Percentiles rank a stretch among this genome's conserved stretches.
phyloP scores from a whole-genome alignment of 2,329 filamentous ascomycete genomes.

The Ceratocystis colombiana region DNA sequence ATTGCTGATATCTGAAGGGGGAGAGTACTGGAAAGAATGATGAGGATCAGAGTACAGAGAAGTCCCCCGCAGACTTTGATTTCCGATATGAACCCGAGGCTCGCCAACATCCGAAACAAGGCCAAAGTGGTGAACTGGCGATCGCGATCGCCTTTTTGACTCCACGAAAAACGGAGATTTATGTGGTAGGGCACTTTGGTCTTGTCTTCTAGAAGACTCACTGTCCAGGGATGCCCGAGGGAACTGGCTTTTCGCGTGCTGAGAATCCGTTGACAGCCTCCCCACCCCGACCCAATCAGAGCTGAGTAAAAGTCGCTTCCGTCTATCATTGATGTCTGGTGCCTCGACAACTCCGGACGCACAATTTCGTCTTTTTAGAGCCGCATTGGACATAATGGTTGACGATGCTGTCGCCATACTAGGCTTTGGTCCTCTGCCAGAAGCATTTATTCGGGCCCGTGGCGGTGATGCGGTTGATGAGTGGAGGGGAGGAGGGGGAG shows the following conservation, averaged over 20 bases:
- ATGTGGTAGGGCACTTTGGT: neutral
- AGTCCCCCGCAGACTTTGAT: conserved; percentile 19
- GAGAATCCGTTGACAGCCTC: neutral
- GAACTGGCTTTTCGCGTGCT: neutral
- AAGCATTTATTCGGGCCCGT: neutral
- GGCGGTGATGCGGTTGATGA: neutral
- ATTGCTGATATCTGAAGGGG: neutral
- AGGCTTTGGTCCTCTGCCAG: neutral
- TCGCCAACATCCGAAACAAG: conserved; percentile 1
- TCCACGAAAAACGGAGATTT: conserved; percentile 15
- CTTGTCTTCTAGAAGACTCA: neutral
- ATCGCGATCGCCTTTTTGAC: neutral
- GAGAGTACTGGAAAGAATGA: neutral
- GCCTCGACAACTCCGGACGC: neutral
- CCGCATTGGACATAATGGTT: neutral
- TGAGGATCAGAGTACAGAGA: conserved; percentile 12
- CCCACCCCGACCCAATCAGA: conserved; percentile 17
- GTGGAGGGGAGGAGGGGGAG: neutral
- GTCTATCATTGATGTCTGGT: neutral
- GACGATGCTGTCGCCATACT: neutral
- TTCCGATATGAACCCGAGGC: conserved; percentile 20
- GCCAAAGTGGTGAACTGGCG: neutral
- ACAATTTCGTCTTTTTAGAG: neutral
- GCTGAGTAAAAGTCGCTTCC: conserved; percentile 11
- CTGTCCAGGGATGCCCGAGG: neutral